Evolutionary conservation across 257 asterid species (phyloP), one percentile per base, ranked within the genome.

Genomic region (Solanum bulbocastanum): DNA sequence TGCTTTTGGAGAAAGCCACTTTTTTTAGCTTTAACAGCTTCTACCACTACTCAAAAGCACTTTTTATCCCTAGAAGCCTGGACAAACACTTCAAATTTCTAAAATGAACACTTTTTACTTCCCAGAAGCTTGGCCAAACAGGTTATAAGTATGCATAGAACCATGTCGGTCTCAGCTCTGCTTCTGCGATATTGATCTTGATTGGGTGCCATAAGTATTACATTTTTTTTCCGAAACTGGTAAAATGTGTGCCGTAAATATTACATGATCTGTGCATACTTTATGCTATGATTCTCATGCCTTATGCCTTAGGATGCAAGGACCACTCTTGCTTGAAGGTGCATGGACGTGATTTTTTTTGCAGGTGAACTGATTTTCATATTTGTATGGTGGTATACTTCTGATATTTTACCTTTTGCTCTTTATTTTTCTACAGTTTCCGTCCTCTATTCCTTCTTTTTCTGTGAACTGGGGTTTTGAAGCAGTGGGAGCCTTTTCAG

Each of bases 341-440:
- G 93, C 93, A 81, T 92, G 94, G 89, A 89, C 95, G 86, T 89
- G 95, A 91, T 87, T 88, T 89, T 87, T 87, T 49, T 93, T 92
- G 92, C 93, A 92, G 94, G 96, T 93, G 96, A 92, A 93, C 93
- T 92, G 94, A 89, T 88, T 91, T 90, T 89, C 91, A 65, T 65
- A 49, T 89, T 92, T 89, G 91, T 87, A 88, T 88, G 87, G 49
- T 78, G 58, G 90, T 73, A 46, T 71, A 86, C 81, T 62, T 85
- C 33, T 89, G 91, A 66, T 89, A 85, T 33, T 73, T 88, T 65
- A n/a, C 65, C 88, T 88, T 83, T 27, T 86, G 60, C 82, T 88
- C 75, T 58, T 49, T 65, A 84, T 60, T 33, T 85, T 88, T 60
- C 23, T 42, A 42, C 69, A 49, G 83, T 12, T 46, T 10, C 32